These are phyloP conservation scores for Acanthamoeba lugdunensis DNA, from an alignment of 208 protist genomes.

Conservation along the genomic window DNA sequence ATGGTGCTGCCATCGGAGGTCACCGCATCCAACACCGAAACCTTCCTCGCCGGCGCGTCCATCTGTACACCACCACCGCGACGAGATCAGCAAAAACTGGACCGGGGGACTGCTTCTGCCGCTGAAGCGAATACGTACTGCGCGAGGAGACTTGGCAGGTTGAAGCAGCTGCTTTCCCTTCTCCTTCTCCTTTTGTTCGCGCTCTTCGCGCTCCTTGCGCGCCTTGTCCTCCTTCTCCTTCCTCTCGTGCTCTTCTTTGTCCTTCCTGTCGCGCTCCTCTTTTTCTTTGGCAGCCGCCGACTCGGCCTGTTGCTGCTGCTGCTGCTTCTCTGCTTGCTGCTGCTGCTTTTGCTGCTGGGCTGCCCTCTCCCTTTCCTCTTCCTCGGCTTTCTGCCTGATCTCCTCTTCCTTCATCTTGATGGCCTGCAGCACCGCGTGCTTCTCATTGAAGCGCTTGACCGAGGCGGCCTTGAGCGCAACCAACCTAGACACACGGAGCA, in stretches of 20 bases:
- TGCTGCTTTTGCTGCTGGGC: not conserved
- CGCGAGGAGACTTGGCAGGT: not conserved
- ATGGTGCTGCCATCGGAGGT: not conserved
- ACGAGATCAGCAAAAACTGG: too few relatives aligned
- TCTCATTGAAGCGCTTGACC: conserved; percentile 69
- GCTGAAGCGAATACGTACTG: not conserved
- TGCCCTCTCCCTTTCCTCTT: conserved; percentile 5
- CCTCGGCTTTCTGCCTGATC: not conserved
- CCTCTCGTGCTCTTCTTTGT: not conserved
- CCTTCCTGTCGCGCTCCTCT: not conserved
- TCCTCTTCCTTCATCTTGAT: conserved; percentile 56
- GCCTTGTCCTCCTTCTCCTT: not conserved
- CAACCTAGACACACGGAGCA: not conserved
- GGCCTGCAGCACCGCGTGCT: conserved; percentile 46
- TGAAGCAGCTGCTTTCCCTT: not conserved
- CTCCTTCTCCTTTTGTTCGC: not conserved
- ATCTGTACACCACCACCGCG: not conserved
- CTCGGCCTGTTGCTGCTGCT: not conserved
- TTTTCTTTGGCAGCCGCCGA: not conserved
- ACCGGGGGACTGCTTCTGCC: too few relatives aligned
- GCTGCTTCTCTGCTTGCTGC: not conserved
- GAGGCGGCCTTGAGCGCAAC: conserved; percentile 35
- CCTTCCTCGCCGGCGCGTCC: not conserved
- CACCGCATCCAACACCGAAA: not conserved
- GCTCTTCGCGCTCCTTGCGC: not conserved